Percentiles rank a stretch among this genome's conserved stretches.
These are phyloP conservation scores for Pinus tabuliformis DNA, from an alignment of 75 land plant genomes.

Conservation along the genomic window DNA sequence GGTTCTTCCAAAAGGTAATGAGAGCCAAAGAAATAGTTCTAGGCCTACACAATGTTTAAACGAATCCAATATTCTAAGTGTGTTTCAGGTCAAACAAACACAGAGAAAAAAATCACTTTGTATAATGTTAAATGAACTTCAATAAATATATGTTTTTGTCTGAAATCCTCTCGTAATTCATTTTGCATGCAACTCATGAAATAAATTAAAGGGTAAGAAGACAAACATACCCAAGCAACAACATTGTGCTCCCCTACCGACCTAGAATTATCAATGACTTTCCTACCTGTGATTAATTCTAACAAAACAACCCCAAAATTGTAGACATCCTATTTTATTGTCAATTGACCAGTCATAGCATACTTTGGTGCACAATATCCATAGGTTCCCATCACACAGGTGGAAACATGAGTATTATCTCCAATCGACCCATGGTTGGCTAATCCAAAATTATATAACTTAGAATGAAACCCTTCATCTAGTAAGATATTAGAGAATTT, in stretches of 20 bases:
- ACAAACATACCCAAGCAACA: conserved; percentile 46
- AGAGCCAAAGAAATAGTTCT: background rate
- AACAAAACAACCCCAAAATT: conserved; percentile 54
- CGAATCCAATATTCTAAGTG: background rate
- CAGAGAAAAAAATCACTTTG: background rate
- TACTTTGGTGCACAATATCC: conserved; percentile 62
- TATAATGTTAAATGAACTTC: no score
- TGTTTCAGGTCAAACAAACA: background rate
- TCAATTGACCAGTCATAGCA: conserved; percentile 57
- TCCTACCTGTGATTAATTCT: conserved; percentile 49
- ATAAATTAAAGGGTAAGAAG: background rate
- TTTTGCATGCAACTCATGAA: background rate
- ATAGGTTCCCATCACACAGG: conserved; percentile 56
- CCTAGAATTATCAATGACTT: conserved; percentile 42
- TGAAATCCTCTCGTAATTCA: no score
- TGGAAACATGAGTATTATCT: conserved; percentile 54
- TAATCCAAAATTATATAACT: conserved; percentile 49
- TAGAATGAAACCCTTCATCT: conserved; percentile 43
- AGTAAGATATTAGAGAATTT: conserved; percentile 46
- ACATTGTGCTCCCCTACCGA: conserved; percentile 49
- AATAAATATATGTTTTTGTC: no score
- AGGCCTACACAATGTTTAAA: background rate
- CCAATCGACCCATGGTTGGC: conserved; percentile 58
- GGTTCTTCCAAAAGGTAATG: background rate
- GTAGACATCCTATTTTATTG: conserved; percentile 54